These are phyloP conservation scores for Lunularia cruciata DNA, from an alignment of 225 moss, liverwort and hornwort genomes.

Conservation along the genomic window DNA sequence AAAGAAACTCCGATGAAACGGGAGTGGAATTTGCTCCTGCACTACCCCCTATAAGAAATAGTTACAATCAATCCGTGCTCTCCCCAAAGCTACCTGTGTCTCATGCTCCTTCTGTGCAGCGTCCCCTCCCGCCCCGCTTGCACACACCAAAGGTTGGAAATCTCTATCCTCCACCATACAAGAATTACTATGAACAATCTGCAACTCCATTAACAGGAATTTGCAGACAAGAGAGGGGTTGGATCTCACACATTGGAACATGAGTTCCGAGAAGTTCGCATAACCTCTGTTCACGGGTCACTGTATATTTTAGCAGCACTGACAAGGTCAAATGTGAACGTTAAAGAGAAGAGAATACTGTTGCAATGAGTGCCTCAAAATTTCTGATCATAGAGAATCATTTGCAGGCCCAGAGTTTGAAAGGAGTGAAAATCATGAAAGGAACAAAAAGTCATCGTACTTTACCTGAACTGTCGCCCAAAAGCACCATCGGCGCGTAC, in stretches of 20 bases:
- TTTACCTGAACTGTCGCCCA: constrained; percentile 64
- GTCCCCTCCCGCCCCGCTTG: constrained; percentile 56
- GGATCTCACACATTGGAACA: constrained; percentile 15
- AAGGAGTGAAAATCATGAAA: constrained; percentile 54
- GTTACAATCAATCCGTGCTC: constrained; percentile 55
- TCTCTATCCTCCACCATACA: constrained; percentile 35
- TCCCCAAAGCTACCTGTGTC: constrained; percentile 60
- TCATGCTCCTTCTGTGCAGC: constrained; percentile 50
- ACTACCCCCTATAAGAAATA: constrained; percentile 78
- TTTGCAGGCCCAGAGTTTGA: constrained; percentile 53
- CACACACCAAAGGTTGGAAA: constrained; percentile 86
- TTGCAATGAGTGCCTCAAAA: background rate
- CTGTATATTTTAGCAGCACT: constrained; percentile 8
- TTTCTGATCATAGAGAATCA: background rate
- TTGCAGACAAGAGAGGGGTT: background rate
- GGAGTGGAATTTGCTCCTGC: constrained; percentile 70
- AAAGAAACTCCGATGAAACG: constrained; percentile 49
- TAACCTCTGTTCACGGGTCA: background rate
- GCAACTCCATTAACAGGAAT: constrained; percentile 31
- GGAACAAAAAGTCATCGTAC: constrained; percentile 58
- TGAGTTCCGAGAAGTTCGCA: constrained; percentile 3
- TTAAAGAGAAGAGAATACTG: background rate
- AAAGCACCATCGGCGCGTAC: constrained; percentile 39
- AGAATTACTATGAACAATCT: constrained; percentile 18
- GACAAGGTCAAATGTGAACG: background rate